A percentile compares a stretch with the other conserved stretches of the same genome.
Evolutionary conservation across 768 basidiomycete species (phyloP).

Genomic region (Macrolepiota dolichaula): DNA sequence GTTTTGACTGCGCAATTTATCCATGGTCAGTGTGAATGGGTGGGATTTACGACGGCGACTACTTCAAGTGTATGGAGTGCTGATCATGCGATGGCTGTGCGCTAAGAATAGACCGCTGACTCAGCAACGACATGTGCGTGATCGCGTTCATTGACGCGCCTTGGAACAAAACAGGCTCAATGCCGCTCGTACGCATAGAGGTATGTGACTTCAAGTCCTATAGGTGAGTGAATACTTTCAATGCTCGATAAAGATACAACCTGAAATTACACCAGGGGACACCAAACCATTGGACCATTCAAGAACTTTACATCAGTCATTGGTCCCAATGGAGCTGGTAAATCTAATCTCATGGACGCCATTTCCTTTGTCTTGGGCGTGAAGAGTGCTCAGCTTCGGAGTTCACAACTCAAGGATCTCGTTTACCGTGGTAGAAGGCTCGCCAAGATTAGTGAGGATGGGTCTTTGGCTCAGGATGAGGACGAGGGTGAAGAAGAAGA

Average conservation of each 20-base stretch:
- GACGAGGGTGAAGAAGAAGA: constrained; percentile 46
- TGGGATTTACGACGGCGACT: too few relatives aligned
- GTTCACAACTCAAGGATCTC: constrained; percentile 91
- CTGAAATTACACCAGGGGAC: constrained; percentile 43
- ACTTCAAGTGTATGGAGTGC: too few relatives aligned
- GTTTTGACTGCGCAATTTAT: too few relatives aligned
- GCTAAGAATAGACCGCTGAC: background rate
- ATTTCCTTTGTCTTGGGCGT: constrained; percentile 98
- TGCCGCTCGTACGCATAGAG: constrained; percentile 86
- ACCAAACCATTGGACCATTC: constrained; percentile 88
- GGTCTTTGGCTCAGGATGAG: constrained; percentile 42
- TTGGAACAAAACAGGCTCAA: constrained; percentile 22
- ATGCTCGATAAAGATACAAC: background rate
- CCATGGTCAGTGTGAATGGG: too few relatives aligned
- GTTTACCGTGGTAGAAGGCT: constrained; percentile 88
- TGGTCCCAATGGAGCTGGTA: constrained; percentile 98
- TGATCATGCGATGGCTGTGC: too few relatives aligned
- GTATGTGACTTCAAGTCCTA: constrained; percentile 98
- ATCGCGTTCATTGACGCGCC: constrained; percentile 9
- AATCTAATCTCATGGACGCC: constrained; percentile 99
- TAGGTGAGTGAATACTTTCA: constrained; percentile 38
- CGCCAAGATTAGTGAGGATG: constrained; percentile 45
- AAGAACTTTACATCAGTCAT: constrained; percentile 94
- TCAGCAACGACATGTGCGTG: constrained; percentile 2
- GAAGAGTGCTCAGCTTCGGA: constrained; percentile 88